Base-by-base conservation (phyloP, 2,329 filamentous ascomycete genomes). In the Claviceps sp. region DNA sequence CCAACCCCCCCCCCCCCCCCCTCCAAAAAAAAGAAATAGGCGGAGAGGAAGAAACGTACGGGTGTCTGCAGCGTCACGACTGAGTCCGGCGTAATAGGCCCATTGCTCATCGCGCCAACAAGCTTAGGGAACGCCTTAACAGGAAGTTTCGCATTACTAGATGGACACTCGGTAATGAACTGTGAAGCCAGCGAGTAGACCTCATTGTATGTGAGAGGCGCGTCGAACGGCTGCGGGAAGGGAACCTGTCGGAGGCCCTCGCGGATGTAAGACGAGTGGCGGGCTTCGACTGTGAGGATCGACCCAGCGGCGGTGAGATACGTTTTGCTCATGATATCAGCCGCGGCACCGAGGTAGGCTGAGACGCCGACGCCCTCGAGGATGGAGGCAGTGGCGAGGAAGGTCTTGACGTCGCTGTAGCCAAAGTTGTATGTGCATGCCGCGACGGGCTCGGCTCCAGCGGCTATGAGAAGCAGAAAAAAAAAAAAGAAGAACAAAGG, bases 301-400 rank as follows among this genome's bases (percentile, higher is more conserved):
- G 77, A 78, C 16, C 75, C 82, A 2, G 83, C 83, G 1, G 76
- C 77, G 0, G 63, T 62, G 51, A 86, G 71, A 63, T 82, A 82
- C 2, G 69, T 65, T 61, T 79, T 79, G 64, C 72, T 72, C 58
- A 72, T 69, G 61, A 85, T 82, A 51, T 71, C 69, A 23, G 74
- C 73, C 5, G 81, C 81, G 17, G 80, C 81, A 42, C 82, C 80
- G 56, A 84, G 68, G 67, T 81, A 83, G 4, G 82, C 69, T 1
- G 75, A 76, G 68, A 86, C 82, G 9, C 82, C 75, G 36, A 82
- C 74, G 60, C 85, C 82, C 52, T 83, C 75, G 34, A 86, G 69
- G 60, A 86, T 80, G 52, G 75, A 76, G 26, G 76, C 81, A 1
- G 81, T 82, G 4, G 74, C 75, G 0, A 85, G 67, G 65, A 82